Evolutionary conservation across 768 basidiomycete genomes (phyloP), one percentile per base, ranked within the genome.

Genomic region (Leccinum imitatum): DNA sequence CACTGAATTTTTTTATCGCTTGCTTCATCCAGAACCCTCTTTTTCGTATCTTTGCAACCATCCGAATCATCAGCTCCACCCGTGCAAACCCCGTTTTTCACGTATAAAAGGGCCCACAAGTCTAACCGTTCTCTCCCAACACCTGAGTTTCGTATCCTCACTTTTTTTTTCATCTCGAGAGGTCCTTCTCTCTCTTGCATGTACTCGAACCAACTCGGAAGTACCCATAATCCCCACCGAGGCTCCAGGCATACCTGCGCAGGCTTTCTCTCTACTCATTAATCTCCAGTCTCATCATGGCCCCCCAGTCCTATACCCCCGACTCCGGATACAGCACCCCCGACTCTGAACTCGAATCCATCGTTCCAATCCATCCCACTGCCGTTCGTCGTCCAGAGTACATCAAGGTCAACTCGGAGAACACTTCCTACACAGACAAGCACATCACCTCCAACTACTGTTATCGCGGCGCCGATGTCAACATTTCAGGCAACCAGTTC

Each of bases 171-270:
- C 61, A 44, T 61, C 59, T 56, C 65, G 56, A 60, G 60, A 69
- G 64, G 73, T 66, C 54, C 62, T 60, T 73, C 79, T 74, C 79
- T 77, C 70, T 70, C 72, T 67, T 92, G 89, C 84, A 95, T 95
- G 93, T 96, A 88, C 91, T 92, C 90, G 65, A 95, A 95, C 90
- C 87, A 89, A 76, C 89, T 95, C 67, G 87, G 89, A 77, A 90
- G 89, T 77, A 80, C 85, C 67, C 93, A 95, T 80, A 95, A 95
- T 80, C 82, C 84, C 69, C 84, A 90, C 80, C 83, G 92, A 86
- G 94, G 94, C 80, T 75, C 71, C 70, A 94, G 91, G 74, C 94
- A 95, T 82, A 86, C 89, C 66, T 78, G 79, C 72, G 84, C 90
- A 67, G 84, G 86, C 65, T 84, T 88, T 71, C 73, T 92, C 56